These are phyloP conservation scores for Vanrija pseudolonga DNA, from an alignment of 1,284 basidiomycete species.

Conservation along the genomic window DNA sequence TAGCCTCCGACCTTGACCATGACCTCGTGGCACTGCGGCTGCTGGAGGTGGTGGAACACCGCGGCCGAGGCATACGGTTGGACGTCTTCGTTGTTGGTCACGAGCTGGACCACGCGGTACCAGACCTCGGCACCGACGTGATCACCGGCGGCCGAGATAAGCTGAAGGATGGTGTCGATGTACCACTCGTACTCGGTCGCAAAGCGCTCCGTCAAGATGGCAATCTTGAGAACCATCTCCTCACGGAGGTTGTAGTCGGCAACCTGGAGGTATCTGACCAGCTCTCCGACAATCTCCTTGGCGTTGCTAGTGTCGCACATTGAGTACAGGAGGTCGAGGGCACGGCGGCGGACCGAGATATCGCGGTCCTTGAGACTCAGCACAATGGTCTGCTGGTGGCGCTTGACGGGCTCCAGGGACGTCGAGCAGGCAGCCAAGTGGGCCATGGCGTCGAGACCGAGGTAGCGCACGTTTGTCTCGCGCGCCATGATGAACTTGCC, in stretches of 20 bases:
- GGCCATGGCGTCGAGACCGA: constrained; percentile 97
- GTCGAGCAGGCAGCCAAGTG: constrained; percentile 92
- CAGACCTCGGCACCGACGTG: constrained; percentile 99
- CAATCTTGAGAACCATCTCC: constrained; percentile 98
- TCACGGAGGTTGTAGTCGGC: constrained; percentile 95
- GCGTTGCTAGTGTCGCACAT: constrained; percentile 98
- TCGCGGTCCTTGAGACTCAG: constrained; percentile 92
- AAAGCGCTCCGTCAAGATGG: constrained; percentile 96
- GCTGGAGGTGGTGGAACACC: constrained; percentile 85
- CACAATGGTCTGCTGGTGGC: constrained; percentile 93
- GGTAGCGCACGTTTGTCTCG: constrained; percentile 97
- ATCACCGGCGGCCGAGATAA: constrained; percentile 94
- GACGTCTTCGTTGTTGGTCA: constrained; percentile 96
- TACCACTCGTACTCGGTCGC: constrained; percentile 92
- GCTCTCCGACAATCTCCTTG: constrained; percentile 88
- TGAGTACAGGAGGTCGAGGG: constrained; percentile 92
- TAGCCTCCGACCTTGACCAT: constrained; percentile 98
- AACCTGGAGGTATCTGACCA: constrained; percentile 85
- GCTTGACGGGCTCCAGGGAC: constrained; percentile 86
- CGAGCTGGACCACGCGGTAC: constrained; percentile 98
- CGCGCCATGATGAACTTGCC: constrained; percentile 95
- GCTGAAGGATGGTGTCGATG: constrained; percentile 89
- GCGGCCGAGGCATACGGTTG: constrained; percentile 92
- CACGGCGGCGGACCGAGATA: constrained; percentile 90
- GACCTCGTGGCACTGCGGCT: constrained; percentile 90